These are phyloP conservation scores for Brachypodium distachyon DNA, from an alignment of 202 grass and related monocot species.

Conservation along the genomic window DNA sequence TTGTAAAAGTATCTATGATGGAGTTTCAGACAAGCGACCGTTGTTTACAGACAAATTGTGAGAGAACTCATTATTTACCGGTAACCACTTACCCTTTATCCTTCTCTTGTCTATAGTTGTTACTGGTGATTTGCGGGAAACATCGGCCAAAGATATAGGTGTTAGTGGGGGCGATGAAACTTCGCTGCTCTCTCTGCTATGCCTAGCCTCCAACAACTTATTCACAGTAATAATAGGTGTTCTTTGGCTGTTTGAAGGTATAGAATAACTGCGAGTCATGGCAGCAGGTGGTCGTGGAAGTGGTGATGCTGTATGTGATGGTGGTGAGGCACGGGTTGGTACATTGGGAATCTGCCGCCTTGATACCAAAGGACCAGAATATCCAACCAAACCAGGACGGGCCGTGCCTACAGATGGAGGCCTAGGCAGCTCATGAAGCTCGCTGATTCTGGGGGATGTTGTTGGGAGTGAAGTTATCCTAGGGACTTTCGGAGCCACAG, in stretches of 20 bases:
- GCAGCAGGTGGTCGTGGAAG: slow-evolving; percentile 62
- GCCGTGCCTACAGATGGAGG: slow-evolving; percentile 36
- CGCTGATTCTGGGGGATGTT: slow-evolving; percentile 70
- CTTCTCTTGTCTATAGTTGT: slow-evolving; percentile 28
- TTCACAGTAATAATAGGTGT: slow-evolving; percentile 51
- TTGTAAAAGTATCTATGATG: neutral
- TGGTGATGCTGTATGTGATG: slow-evolving; percentile 50
- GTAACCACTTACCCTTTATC: slow-evolving; percentile 36
- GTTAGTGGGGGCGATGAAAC: slow-evolving; percentile 47
- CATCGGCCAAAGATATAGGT: slow-evolving; percentile 44
- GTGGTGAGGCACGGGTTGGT: slow-evolving; percentile 25
- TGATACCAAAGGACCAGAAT: slow-evolving; percentile 88
- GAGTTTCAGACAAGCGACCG: neutral
- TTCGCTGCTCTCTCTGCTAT: slow-evolving; percentile 44
- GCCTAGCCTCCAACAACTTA: slow-evolving; percentile 45
- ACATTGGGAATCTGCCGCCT: slow-evolving; percentile 35
- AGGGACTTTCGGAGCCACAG: slow-evolving; percentile 30
- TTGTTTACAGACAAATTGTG: neutral
- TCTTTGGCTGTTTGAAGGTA: slow-evolving; percentile 71
- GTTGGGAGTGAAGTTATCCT: slow-evolving; percentile 43
- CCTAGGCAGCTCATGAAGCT: slow-evolving; percentile 91
- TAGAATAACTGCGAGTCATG: slow-evolving; percentile 75
- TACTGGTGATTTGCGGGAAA: slow-evolving; percentile 42
- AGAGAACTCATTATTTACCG: neutral
- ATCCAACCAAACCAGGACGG: slow-evolving; percentile 62